These are phyloP conservation scores for Quercus lobata DNA, from an alignment of 331 rosid genomes.

Conservation along the genomic window DNA sequence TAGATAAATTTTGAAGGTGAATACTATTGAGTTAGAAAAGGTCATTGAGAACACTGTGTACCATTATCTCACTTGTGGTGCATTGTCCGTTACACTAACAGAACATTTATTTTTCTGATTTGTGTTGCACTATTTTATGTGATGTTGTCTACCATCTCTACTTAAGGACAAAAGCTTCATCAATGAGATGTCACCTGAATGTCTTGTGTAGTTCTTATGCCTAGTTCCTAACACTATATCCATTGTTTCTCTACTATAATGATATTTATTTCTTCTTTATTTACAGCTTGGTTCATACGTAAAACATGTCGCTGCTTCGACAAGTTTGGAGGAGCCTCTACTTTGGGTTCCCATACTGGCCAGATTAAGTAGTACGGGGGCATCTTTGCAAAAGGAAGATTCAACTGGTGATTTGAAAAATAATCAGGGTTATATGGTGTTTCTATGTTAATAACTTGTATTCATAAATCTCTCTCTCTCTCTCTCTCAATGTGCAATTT, in stretches of 20 bases:
- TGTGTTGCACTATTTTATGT: background rate
- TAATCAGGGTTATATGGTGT: slow-evolving; percentile 41
- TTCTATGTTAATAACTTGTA: slow-evolving; percentile 3
- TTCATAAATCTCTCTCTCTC: too few relatives aligned
- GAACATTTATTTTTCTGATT: background rate
- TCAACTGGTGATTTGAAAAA: slow-evolving; percentile 24
- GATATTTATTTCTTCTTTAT: background rate
- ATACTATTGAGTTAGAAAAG: too few relatives aligned
- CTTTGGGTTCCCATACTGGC: slow-evolving; percentile 36
- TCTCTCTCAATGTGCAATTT: background rate
- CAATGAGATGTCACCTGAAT: background rate
- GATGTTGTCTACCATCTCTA: background rate
- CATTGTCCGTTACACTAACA: background rate
- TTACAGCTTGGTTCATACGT: slow-evolving; percentile 53
- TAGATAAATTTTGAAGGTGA: too few relatives aligned
- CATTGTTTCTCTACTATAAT: too few relatives aligned
- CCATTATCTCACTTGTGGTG: background rate
- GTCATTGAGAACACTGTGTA: too few relatives aligned
- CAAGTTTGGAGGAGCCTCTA: slow-evolving; percentile 37
- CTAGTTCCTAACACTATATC: background rate
- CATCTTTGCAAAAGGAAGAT: slow-evolving; percentile 52
- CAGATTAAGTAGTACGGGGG: slow-evolving; percentile 38
- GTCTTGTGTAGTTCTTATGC: background rate
- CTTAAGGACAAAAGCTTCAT: background rate
- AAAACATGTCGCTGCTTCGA: slow-evolving; percentile 40